Percentiles rank a stretch among this genome's conserved stretches.
These are phyloP conservation scores for Aspergillus chevalieri DNA, from an alignment of 2,329 filamentous ascomycete genomes.

Conservation along the genomic window DNA sequence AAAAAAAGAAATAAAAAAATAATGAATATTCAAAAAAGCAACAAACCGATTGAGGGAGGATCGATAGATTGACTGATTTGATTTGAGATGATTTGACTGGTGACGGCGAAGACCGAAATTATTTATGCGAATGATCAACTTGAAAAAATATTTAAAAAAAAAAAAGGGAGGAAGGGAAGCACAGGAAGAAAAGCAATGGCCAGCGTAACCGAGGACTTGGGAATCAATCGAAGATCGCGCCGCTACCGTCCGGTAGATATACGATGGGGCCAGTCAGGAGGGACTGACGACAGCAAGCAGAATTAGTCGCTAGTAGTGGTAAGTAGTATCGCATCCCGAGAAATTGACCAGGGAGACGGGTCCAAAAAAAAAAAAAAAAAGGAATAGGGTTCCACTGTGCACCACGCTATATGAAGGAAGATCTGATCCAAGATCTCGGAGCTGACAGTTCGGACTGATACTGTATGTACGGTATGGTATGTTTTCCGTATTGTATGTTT, in stretches of 20 bases:
- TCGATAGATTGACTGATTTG: neutral
- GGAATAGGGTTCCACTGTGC: constrained; percentile 20
- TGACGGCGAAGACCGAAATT: constrained; percentile 1
- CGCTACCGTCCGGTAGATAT: neutral
- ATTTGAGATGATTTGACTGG: neutral
- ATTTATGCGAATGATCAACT: neutral
- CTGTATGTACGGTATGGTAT: constrained; percentile 8
- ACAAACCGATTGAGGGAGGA: neutral
- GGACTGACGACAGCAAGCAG: neutral
- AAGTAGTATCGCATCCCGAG: neutral
- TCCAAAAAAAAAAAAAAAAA: constrained; percentile 28
- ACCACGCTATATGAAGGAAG: constrained; percentile 34
- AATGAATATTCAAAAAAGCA: neutral
- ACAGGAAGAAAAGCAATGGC: constrained; percentile 1
- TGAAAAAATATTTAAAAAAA: neutral
- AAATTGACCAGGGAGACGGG: constrained; percentile 29
- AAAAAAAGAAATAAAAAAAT: neutral
- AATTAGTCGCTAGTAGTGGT: neutral
- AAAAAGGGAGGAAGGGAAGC: neutral
- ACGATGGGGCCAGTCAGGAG: neutral
- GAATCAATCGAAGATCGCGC: neutral
- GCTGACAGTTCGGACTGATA: constrained; percentile 30
- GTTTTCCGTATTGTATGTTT: constrained; percentile 2
- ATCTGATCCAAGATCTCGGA: constrained; percentile 37
- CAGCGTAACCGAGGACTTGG: constrained; percentile 2